phyloP scores from a whole-genome alignment of 352 stramenopile species.

The Phytophthora melonis region DNA sequence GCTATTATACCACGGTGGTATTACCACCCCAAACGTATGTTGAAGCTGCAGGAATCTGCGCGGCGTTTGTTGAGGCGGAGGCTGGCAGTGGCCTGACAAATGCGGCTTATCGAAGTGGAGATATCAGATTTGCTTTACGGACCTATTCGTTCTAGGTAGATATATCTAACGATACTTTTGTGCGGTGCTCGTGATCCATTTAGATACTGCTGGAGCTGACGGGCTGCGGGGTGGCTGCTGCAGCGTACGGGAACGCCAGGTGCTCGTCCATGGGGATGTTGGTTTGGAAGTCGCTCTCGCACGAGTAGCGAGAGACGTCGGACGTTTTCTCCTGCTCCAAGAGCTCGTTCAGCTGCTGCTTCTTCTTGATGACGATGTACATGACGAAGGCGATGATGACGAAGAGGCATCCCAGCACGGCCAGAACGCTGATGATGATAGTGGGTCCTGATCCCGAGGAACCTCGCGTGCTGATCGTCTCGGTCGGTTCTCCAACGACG shows the following conservation, averaged over 20 bases:
- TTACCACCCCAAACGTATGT: not conserved
- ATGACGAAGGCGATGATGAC: slow-evolving; percentile 18
- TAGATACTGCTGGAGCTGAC: slow-evolving; percentile 12
- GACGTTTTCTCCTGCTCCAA: slow-evolving; percentile 25
- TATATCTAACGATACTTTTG: slow-evolving; percentile 10
- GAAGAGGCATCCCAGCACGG: slow-evolving; percentile 26
- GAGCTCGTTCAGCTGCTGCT: slow-evolving; percentile 25
- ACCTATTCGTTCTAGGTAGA: slow-evolving; percentile 9
- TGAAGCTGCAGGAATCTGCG: not conserved
- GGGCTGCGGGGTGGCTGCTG: slow-evolving; percentile 17
- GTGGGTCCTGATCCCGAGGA: not conserved
- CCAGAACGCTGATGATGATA: slow-evolving; percentile 28
- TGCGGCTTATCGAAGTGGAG: too few relatives aligned
- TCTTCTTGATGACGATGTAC: slow-evolving; percentile 33
- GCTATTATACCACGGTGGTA: too few relatives aligned
- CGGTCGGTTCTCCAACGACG: not conserved
- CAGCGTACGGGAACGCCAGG: slow-evolving; percentile 7
- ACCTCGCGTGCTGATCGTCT: not conserved
- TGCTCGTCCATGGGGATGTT: slow-evolving; percentile 32
- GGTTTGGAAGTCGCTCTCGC: slow-evolving; percentile 23
- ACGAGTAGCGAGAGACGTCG: slow-evolving; percentile 15
- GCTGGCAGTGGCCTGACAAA: not conserved
- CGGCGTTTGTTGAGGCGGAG: not conserved
- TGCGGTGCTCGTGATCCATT: slow-evolving; percentile 1
- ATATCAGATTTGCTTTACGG: too few relatives aligned